Conservation (phyloP, 148 eudicot species). For the Amaranthus cruentus region DNA sequence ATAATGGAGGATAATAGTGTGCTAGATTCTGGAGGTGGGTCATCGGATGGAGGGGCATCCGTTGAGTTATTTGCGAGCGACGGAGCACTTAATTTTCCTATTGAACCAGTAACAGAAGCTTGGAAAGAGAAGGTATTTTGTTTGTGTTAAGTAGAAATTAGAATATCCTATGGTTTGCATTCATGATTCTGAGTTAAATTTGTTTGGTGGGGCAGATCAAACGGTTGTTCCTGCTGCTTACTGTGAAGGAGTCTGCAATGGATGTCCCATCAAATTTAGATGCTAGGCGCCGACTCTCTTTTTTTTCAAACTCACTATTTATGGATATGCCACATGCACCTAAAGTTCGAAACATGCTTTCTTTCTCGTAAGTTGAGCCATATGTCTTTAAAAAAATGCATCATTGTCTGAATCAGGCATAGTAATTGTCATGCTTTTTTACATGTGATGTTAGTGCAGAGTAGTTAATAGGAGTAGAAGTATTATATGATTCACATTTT, state of each 20-base stretch:
- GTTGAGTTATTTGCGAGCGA: constrained; percentile 80
- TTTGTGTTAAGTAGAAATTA: background rate
- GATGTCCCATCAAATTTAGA: constrained; percentile 96
- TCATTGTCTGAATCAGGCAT: background rate
- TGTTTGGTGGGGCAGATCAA: constrained; percentile 60
- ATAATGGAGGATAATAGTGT: constrained; percentile 67
- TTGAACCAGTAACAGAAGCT: constrained; percentile 72
- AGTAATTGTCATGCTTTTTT: background rate
- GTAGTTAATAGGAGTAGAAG: background rate
- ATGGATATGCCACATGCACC: constrained; percentile 98
- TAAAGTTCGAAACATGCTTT: constrained; percentile 97
- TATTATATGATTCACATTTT: background rate
- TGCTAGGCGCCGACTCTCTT: constrained; percentile 93
- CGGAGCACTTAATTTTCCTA: constrained; percentile 87
- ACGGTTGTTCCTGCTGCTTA: constrained; percentile 76
- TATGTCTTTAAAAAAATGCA: background rate
- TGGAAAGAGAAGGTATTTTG: constrained; percentile 89
- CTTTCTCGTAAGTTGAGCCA: constrained; percentile 78
- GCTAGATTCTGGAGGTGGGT: constrained; percentile 59
- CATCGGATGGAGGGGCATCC: constrained; percentile 55
- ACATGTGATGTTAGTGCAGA: background rate
- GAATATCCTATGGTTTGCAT: background rate
- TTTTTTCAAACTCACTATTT: constrained; percentile 95
- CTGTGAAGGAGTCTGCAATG: constrained; percentile 98
- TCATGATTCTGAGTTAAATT: constrained; percentile 3